Base-by-base conservation (phyloP, 768 basidiomycete species). In the Boletus coccyginus region DNA sequence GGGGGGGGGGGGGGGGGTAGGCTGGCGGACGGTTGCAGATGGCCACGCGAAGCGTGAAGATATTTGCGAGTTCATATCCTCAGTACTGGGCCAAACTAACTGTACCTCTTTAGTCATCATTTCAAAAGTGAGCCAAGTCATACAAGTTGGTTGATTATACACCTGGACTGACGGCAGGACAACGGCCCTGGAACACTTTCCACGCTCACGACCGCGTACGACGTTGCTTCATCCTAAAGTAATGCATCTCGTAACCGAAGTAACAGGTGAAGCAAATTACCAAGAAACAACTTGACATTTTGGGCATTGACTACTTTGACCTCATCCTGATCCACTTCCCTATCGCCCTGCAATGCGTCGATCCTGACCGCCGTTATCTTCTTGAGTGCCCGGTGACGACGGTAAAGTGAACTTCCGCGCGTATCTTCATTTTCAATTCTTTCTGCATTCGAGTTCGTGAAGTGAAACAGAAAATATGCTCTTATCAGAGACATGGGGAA, bases 21-120 rank as follows among this genome's bases (percentile, higher is more conserved):
- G 94, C 55, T 79, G 77, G 50, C 83, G 85, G 14, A 92, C 92
- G n/a, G 80, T 94, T 61, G 69, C 75, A 40, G 90, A 92, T 8
- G 92, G 93, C 14, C 67, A 94, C 39, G 88, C 95, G 55, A 92
- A 89, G 73, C 82, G 93, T 36, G 90, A 93, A 71, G 93, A 96
- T 13, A 76, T 96, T 32, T 92, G 88, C 88, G 70, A 75, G 87
- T 78, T 21, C 14, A 21, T 24, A 38, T n/a, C n/a, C n/a, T n/a
- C 13, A 50, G 16, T 27, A 29, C 38, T 29, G 24, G 27, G 16
- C 24, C 38, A 19, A 45, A 43, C 51, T 59, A 12, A 68, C 32
- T 19, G 10, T 33, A 16, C 36, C 11, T 10, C 21, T 44, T 16
- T 60, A 90, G 88, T 90, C 72, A 88, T 95, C 62, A 92, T 90